Evolutionary conservation across 2,329 filamentous ascomycete species (phyloP).

Genomic region (Colletotrichum caudatum): DNA sequence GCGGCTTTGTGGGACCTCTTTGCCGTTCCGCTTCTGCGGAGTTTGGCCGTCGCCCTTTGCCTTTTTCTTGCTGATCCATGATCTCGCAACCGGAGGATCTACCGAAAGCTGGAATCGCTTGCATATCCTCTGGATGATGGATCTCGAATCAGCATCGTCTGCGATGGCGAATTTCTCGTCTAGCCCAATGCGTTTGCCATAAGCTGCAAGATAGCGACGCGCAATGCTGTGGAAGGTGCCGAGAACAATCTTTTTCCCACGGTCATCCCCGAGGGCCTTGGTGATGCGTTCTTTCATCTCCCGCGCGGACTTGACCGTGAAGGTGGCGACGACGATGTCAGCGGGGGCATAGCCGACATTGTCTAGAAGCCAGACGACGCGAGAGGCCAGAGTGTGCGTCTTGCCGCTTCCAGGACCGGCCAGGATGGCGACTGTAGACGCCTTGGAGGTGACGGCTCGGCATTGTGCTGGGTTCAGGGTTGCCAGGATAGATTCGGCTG

Average conservation of each 20-base stretch:
- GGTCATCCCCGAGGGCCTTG: slow-evolving; percentile 80
- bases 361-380: slow-evolving; percentile 88
- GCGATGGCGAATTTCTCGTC: slow-evolving; percentile 90
- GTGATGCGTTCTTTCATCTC: slow-evolving; percentile 95
- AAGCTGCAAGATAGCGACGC: slow-evolving; percentile 83
- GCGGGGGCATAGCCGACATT: slow-evolving; percentile 79
- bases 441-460: slow-evolving; percentile 65
- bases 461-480: slow-evolving; percentile 68
- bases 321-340: slow-evolving; percentile 95
- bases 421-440: slow-evolving; percentile 72
- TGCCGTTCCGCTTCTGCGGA: slow-evolving; percentile 47
- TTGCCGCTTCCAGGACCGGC: slow-evolving; percentile 83
- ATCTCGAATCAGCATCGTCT: slow-evolving; percentile 82
- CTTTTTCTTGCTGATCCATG: slow-evolving; percentile 80
- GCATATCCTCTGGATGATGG: slow-evolving; percentile 85
- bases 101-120: slow-evolving; percentile 77
- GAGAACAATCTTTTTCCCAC: slow-evolving; percentile 82
- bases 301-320: slow-evolving; percentile 92
- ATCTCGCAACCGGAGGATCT: slow-evolving; percentile 77
- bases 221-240: slow-evolving; percentile 97
- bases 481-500: slow-evolving; percentile 54
- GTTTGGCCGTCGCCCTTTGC: slow-evolving; percentile 62
- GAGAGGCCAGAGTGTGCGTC: slow-evolving; percentile 93
- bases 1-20: slow-evolving; percentile 55
- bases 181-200: slow-evolving; percentile 87